Conservation (phyloP, 1,139 yeast genomes). For the Yamadazyma diospyri region DNA sequence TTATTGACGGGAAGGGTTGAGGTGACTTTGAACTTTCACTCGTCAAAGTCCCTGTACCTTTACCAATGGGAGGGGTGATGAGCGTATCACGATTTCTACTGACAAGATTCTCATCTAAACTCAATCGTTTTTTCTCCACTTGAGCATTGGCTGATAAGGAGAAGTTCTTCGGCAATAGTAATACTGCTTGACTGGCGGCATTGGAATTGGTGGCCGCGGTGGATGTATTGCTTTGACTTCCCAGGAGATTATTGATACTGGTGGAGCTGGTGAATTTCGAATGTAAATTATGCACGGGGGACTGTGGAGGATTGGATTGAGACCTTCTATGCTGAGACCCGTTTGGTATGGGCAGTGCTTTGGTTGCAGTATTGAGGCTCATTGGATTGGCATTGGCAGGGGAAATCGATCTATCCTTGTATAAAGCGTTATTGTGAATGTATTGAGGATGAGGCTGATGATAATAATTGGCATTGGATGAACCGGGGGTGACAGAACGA, state of each 20-base stretch:
- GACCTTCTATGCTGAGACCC: conserved; percentile 28
- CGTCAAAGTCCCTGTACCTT: conserved; percentile 17
- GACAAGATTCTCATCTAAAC: conserved; percentile 28
- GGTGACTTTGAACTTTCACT: conserved; percentile 8
- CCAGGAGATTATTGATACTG: background rate
- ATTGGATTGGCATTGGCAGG: conserved; percentile 14
- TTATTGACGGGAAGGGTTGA: conserved; percentile 10
- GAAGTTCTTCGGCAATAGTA: conserved; percentile 45
- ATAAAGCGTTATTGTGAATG: conserved; percentile 11
- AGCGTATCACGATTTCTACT: conserved; percentile 15
- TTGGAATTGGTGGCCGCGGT: conserved; percentile 18
- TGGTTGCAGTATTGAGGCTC: conserved; percentile 7
- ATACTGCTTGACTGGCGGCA: conserved; percentile 33
- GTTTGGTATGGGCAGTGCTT: conserved; percentile 16
- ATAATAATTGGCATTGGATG: conserved; percentile 14
- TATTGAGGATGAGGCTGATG: conserved; percentile 29
- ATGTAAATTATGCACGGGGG: conserved; percentile 18
- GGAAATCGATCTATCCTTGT: conserved; percentile 32
- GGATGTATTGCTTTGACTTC: conserved; percentile 14
- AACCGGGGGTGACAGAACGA: conserved; percentile 16
- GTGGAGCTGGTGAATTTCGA: conserved; percentile 19
- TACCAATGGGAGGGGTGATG: conserved; percentile 14
- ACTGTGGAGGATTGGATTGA: conserved; percentile 32
- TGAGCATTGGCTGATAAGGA: conserved; percentile 19
- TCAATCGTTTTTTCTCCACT: conserved; percentile 23